Evolutionary conservation across 2,329 filamentous ascomycete genomes (phyloP).

Genomic region (Ascocoryne sarcoides): DNA sequence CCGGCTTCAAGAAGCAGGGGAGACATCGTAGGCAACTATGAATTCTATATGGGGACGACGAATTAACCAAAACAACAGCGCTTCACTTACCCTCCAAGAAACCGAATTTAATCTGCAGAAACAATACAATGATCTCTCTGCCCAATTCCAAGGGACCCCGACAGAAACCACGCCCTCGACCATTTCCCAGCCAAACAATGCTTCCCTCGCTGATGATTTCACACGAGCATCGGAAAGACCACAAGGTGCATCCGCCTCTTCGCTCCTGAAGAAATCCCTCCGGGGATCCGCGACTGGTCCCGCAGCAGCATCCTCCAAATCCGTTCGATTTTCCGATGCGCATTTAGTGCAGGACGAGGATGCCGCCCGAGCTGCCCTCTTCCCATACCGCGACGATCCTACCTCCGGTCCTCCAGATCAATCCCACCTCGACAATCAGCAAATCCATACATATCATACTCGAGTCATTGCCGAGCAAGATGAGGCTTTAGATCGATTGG

Average conservation of each 20-base stretch:
- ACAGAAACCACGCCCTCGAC: constrained; percentile 40
- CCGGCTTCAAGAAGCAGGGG: constrained; percentile 53
- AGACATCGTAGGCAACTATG: constrained; percentile 45
- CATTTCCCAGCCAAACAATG: constrained; percentile 55
- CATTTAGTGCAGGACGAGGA: constrained; percentile 35
- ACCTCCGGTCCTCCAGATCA: constrained; percentile 25
- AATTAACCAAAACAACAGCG: constrained; percentile 17
- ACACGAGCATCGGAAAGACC: constrained; percentile 42
- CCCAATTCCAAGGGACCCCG: constrained; percentile 68
- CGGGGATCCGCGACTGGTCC: constrained; percentile 21
- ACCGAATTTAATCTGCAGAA: constrained; percentile 60
- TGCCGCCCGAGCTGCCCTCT: constrained; percentile 48
- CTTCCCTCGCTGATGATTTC: constrained; percentile 54
- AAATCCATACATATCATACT: constrained; percentile 78
- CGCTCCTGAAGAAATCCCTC: constrained; percentile 30
- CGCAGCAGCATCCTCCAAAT: constrained; percentile 45
- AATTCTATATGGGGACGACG: neutral
- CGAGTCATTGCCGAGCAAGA: constrained; percentile 83
- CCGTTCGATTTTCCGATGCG: constrained; percentile 78
- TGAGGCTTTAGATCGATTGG: constrained; percentile 79
- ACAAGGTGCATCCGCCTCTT: constrained; percentile 35
- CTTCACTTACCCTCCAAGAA: constrained; percentile 46
- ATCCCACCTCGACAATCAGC: constrained; percentile 61
- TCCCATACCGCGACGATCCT: constrained; percentile 66
- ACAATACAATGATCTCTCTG: constrained; percentile 67